phyloP scores from a whole-genome alignment of 345 rosid species.

The Carallia pectinifolia region DNA sequence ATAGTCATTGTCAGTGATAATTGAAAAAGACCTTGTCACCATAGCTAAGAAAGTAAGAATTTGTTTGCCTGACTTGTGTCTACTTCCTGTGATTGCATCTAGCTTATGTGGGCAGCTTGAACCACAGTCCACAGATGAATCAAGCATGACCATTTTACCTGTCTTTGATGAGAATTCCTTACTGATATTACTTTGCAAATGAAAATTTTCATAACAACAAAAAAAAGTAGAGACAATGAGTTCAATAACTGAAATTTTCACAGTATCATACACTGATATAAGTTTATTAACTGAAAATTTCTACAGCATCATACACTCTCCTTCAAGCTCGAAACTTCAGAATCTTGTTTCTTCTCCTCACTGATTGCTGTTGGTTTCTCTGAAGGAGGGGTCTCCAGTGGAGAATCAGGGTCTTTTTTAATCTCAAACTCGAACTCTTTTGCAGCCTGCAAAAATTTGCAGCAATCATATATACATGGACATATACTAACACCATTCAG shows the following conservation, averaged over 20 bases:
- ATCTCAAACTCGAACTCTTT: slow-evolving; percentile 94
- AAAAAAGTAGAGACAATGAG: neutral
- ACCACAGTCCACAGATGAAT: no score
- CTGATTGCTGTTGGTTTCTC: slow-evolving; percentile 41
- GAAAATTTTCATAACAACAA: neutral
- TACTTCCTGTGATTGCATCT: no score
- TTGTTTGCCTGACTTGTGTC: no score
- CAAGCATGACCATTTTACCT: no score
- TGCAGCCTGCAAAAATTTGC: slow-evolving; percentile 69
- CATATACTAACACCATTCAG: neutral
- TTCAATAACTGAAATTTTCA: slow-evolving; percentile 15
- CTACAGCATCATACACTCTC: slow-evolving; percentile 58
- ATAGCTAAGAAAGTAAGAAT: no score
- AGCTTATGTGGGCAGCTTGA: no score
- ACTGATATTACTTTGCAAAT: no score
- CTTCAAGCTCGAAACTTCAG: slow-evolving; percentile 54
- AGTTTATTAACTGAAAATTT: slow-evolving; percentile 11
- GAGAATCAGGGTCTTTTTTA: slow-evolving; percentile 70
- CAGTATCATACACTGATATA: slow-evolving; percentile 42
- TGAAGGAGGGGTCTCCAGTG: slow-evolving; percentile 29
- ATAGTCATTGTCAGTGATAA: no score
- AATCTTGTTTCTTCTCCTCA: slow-evolving; percentile 48
- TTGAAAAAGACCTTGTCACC: no score
- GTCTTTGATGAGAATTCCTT: no score
- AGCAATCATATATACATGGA: neutral